These are phyloP conservation scores for Cladorrhinum sp. DNA, from an alignment of 2,329 filamentous ascomycete genomes.

Conservation along the genomic window DNA sequence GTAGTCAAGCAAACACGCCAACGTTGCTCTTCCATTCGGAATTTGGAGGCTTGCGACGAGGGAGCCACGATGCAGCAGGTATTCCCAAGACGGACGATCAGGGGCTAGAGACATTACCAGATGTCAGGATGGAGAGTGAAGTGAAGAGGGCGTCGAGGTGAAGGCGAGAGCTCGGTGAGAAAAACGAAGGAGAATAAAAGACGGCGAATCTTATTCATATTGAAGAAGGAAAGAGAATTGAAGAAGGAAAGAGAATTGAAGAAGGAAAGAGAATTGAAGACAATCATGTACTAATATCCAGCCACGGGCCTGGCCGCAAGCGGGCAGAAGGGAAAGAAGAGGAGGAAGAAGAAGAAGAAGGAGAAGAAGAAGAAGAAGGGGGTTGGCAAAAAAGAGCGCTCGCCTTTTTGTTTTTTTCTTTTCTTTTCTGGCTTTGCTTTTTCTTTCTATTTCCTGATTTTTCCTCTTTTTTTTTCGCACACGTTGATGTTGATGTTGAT, in stretches of 20 bases:
- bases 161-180: slow-evolving; percentile 3
- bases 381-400: slow-evolving; percentile 12
- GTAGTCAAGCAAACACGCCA: slow-evolving; percentile 64
- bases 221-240: not conserved
- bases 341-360: slow-evolving; percentile 8
- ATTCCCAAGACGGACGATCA: slow-evolving; percentile 38
- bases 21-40: slow-evolving; percentile 54
- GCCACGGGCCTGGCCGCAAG: not conserved
- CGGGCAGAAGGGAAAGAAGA: slow-evolving; percentile 9
- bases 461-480: not conserved
- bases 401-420: slow-evolving; percentile 3
- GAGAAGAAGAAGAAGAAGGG: slow-evolving; percentile 9
- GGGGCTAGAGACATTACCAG: slow-evolving; percentile 39
- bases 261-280: not conserved
- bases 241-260: not conserved
- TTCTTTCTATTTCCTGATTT: slow-evolving; percentile 3
- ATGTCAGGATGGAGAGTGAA: slow-evolving; percentile 35
- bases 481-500: slow-evolving; percentile 9
- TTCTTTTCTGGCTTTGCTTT: slow-evolving; percentile 6
- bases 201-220: not conserved
- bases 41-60: slow-evolving; percentile 42
- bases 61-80: slow-evolving; percentile 44
- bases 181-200: not conserved
- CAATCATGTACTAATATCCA: slow-evolving; percentile 20
- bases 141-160: slow-evolving; percentile 26